phyloP scores from a whole-genome alignment of 768 basidiomycete species.

The Termitomyces sp. region DNA sequence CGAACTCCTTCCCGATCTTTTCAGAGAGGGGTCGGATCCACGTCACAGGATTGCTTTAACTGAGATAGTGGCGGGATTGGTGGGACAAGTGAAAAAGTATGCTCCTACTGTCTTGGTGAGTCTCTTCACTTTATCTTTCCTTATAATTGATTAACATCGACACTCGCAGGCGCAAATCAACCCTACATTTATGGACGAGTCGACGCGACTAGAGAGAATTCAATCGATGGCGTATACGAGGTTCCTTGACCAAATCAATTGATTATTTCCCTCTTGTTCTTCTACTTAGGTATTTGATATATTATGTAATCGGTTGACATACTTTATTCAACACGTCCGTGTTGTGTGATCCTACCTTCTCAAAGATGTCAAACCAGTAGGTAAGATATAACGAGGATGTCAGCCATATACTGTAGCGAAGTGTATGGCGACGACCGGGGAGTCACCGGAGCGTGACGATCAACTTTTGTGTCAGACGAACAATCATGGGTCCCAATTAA shows the following conservation, averaged over 20 bases:
- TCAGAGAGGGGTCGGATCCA: constrained; percentile 51
- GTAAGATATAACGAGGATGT: too few relatives aligned
- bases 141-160: constrained; percentile 18
- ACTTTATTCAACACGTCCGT: background rate
- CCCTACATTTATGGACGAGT: constrained; percentile 45
- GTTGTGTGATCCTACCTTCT: background rate
- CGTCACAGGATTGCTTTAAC: constrained; percentile 67
- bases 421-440: too few relatives aligned
- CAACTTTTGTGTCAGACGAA: too few relatives aligned
- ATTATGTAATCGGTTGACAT: background rate
- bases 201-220: constrained; percentile 57
- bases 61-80: constrained; percentile 66
- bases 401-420: too few relatives aligned
- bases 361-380: background rate
- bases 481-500: too few relatives aligned
- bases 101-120: constrained; percentile 59
- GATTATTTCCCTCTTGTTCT: background rate
- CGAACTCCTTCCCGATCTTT: constrained; percentile 60
- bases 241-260: constrained; percentile 54
- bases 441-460: too few relatives aligned
- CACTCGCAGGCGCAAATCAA: constrained; percentile 37
- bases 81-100: constrained; percentile 52
- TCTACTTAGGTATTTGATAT: background rate
- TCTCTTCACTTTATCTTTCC: constrained; percentile 10
- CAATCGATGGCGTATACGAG: constrained; percentile 58